phyloP scores from a whole-genome alignment of 192 early-diverging fungal species.

The Coemansia sp. region DNA sequence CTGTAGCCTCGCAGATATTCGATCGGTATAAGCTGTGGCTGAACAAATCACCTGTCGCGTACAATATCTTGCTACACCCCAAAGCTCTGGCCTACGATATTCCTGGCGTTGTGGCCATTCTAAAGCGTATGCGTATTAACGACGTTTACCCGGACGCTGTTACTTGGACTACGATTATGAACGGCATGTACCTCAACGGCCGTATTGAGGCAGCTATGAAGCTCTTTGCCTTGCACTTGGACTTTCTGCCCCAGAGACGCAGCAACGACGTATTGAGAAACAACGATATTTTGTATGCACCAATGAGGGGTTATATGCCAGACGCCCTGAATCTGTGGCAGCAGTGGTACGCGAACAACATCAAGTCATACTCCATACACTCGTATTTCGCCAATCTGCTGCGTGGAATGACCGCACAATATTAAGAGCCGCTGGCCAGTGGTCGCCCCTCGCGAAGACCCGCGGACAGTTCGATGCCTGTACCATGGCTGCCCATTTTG shows the following conservation, averaged over 20 bases:
- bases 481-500: slow-evolving; percentile 44
- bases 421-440: background rate
- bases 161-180: slow-evolving; percentile 33
- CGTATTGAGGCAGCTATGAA: slow-evolving; percentile 14
- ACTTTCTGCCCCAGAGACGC: slow-evolving; percentile 23
- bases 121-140: slow-evolving; percentile 15
- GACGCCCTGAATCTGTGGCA: slow-evolving; percentile 22
- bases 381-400: background rate
- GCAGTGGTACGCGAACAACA: slow-evolving; percentile 16
- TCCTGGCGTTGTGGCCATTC: background rate
- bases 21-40: slow-evolving; percentile 13
- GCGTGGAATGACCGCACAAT: background rate
- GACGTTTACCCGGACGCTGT: slow-evolving; percentile 20
- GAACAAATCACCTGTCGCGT: slow-evolving; percentile 3
- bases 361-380: background rate
- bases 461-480: background rate
- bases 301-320: background rate
- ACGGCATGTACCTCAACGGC: slow-evolving; percentile 24
- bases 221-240: slow-evolving; percentile 37
- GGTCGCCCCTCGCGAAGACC: background rate
- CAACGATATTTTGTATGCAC: slow-evolving; percentile 2
- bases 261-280: background rate
- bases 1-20: slow-evolving; percentile 13
- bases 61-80: slow-evolving; percentile 23
- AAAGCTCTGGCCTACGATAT: slow-evolving; percentile 16